Percentiles rank a stretch among this genome's conserved stretches.
Conservation (phyloP, 768 basidiomycete genomes). For the Crepidotus variabilis region DNA sequence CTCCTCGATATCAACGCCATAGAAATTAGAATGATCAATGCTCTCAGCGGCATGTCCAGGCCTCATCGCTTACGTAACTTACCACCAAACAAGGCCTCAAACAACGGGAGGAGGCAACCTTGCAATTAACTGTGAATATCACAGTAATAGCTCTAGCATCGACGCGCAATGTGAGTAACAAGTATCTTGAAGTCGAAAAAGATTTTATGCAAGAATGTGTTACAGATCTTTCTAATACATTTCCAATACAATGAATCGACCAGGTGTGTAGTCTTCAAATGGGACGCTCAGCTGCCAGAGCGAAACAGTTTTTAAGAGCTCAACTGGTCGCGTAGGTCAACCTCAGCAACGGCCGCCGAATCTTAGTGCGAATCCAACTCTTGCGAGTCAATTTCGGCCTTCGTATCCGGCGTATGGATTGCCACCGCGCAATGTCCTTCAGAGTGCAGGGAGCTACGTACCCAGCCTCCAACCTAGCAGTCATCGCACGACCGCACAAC, state of each 20-base stretch:
- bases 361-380: constrained; percentile 59
- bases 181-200: constrained; percentile 2
- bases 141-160: constrained; percentile 19
- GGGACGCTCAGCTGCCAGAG: constrained; percentile 3
- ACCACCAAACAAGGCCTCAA: constrained; percentile 37
- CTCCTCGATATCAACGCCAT: too few species aligned
- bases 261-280: constrained; percentile 36
- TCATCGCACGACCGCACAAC: constrained; percentile 57
- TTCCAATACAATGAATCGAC: constrained; percentile 54
- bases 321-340: constrained; percentile 50
- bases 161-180: constrained; percentile 18
- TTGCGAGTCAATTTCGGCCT: constrained; percentile 63
- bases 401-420: constrained; percentile 52
- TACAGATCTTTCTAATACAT: constrained; percentile 22
- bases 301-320: constrained; percentile 6
- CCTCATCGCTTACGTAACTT: constrained; percentile 4
- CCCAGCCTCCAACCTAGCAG: constrained; percentile 55
- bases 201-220: constrained; percentile 17
- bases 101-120: constrained; percentile 30
- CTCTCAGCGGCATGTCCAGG: too few species aligned
- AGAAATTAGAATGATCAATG: too few species aligned
- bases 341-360: constrained; percentile 79
- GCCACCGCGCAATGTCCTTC: constrained; percentile 54
- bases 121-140: constrained; percentile 26
- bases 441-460: constrained; percentile 42